A percentile compares a stretch with the other conserved stretches of the same genome.
phyloP scores from a whole-genome alignment of 208 protist genomes.

The Trypanosoma scelopori region DNA sequence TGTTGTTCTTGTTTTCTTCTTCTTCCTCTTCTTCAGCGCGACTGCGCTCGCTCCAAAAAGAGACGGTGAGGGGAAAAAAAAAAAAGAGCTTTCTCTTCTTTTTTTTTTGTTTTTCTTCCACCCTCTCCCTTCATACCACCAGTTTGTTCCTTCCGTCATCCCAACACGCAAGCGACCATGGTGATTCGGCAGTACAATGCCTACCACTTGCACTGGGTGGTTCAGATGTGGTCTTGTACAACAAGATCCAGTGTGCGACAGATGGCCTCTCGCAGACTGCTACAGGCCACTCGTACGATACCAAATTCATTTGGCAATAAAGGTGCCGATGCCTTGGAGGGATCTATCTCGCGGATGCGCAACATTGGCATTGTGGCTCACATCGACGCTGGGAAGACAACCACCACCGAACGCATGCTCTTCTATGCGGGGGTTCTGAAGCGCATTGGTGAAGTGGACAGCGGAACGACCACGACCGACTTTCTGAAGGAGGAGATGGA shows the following conservation, averaged over 20 bases:
- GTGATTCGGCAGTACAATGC: constrained; percentile 8
- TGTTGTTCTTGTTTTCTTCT: not conserved
- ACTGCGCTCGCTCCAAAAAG: too few relatives aligned
- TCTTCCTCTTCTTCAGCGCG: too few relatives aligned
- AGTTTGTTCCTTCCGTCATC: too few relatives aligned
- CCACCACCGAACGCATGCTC: constrained; percentile 95
- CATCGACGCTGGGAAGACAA: constrained; percentile 97
- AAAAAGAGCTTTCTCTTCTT: too few relatives aligned
- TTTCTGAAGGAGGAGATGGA: constrained; percentile 96
- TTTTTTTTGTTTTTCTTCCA: constrained; percentile 15
- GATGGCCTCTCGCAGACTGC: not conserved
- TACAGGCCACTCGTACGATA: not conserved
- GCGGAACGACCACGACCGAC: constrained; percentile 96
- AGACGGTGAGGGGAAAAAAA: too few relatives aligned
- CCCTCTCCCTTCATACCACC: constrained; percentile 9
- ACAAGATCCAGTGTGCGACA: not conserved
- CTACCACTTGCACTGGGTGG: not conserved
- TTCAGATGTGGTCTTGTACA: not conserved
- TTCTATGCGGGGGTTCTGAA: constrained; percentile 86
- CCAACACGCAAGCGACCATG: not conserved
- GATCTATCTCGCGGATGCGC: constrained; percentile 48
- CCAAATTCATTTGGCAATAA: constrained; percentile 4
- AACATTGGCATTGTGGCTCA: constrained; percentile 96
- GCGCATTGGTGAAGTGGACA: constrained; percentile 93
- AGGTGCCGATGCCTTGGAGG: constrained; percentile 12